Evolutionary conservation across 73 alveolate genomes (phyloP), one percentile per base, ranked within the genome.

Genomic region (Effrenium voratum): DNA sequence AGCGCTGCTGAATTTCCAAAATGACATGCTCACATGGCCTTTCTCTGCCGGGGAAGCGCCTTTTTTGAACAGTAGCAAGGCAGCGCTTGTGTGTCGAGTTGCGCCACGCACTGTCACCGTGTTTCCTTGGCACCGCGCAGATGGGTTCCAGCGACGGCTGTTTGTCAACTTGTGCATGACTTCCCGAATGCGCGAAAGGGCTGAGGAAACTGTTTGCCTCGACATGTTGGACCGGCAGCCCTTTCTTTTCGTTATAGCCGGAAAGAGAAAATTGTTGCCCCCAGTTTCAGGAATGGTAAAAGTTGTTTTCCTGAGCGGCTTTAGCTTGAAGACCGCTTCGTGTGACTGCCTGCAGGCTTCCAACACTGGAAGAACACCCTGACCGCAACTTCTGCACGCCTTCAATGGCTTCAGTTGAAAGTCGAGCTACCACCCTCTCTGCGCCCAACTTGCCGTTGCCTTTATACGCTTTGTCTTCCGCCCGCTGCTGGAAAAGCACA

Each of bases 101-200:
- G 91, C 91, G 22, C 91, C 91, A 47, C 44, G 91, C 41, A 80
- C 91, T 22, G 91, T 80, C 72, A 80, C 91, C 28, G 72, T 19
- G 63, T 47, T 44, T 30, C 91, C 91, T 46, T n/a, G 91, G 44
- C 36, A 80, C 26, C 63, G 12, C 34, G 26, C 44, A 6, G 45
- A 10, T 46, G 91, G 91, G 43, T 45, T 80, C 68, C 91, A 15
- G 24, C 44, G 41, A 44, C 12, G 46, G 41, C 68, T 46, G 19
- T 46, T 57, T 16, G 93, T 84, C 70, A 84, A 57, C 43, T 49
- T 16, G 57, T 34, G 30, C 93, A 84, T 84, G 30, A 52, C 79
- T 36, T 32, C 59, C 80, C n/a, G 38, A 6, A 30, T 38, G 1
- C 79, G 6, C 34, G 40, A 52, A 38, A 84, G 19, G 8, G 93